Evolutionary conservation across 441 rosid species (phyloP).

Genomic region (Daphne laureola): DNA sequence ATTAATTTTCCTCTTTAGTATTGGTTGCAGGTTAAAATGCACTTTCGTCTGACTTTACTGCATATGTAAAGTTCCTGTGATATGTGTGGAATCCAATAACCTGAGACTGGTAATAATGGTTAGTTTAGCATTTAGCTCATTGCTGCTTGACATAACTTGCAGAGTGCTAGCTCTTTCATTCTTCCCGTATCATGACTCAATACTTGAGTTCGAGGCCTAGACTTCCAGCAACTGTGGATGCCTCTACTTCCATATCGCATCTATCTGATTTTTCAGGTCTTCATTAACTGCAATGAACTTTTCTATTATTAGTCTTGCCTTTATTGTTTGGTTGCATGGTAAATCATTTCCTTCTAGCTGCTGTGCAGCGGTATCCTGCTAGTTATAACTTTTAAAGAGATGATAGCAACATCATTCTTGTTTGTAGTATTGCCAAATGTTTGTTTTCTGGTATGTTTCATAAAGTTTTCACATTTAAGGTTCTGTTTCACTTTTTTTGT

Average conservation of each 20-base stretch:
- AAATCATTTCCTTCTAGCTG: conserved; percentile 2
- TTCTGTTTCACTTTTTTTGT: too few relatives aligned
- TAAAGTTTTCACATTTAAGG: too few relatives aligned
- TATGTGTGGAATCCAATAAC: conserved; percentile 14
- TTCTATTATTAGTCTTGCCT: neutral
- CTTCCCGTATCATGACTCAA: conserved; percentile 40
- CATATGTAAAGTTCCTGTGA: conserved; percentile 7
- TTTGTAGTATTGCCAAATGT: too few relatives aligned
- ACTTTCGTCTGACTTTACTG: conserved; percentile 6
- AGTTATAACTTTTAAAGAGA: too few relatives aligned
- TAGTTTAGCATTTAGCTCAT: conserved; percentile 25
- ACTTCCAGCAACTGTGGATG: conserved; percentile 37
- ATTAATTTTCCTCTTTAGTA: neutral
- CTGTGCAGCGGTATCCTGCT: too few relatives aligned
- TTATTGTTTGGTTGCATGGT: conserved; percentile 4
- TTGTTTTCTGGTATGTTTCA: too few relatives aligned
- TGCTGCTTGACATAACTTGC: conserved; percentile 39
- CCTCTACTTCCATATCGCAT: conserved; percentile 45
- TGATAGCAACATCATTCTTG: too few relatives aligned
- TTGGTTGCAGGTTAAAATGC: too few relatives aligned
- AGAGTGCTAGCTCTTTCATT: conserved; percentile 47
- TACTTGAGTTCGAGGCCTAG: conserved; percentile 43
- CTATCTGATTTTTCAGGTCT: conserved; percentile 54
- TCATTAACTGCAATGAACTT: conserved; percentile 19
- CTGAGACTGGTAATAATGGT: conserved; percentile 9